Percentiles rank a stretch among this genome's conserved stretches.
phyloP scores from a whole-genome alignment of 2,329 filamentous ascomycete genomes.

The Aureobasidium pullulans region DNA sequence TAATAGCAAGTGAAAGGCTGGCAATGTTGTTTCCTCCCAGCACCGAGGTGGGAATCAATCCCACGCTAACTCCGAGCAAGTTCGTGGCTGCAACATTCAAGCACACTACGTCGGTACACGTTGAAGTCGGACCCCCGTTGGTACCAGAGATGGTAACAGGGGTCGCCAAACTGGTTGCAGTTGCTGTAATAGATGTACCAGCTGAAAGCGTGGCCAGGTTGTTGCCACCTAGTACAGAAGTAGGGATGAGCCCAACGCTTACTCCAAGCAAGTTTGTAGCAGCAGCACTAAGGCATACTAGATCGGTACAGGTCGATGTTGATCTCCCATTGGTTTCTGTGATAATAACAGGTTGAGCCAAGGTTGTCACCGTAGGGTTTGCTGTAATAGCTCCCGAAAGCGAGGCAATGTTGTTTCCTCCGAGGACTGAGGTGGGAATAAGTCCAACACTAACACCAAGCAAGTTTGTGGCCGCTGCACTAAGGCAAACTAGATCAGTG shows the following conservation, averaged over 20 bases:
- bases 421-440: not conserved
- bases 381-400: not conserved
- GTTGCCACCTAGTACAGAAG: not conserved
- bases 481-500: not conserved
- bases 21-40: not conserved
- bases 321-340: not conserved
- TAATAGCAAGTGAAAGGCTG: not conserved
- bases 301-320: slow-evolving; percentile 1
- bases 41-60: not conserved
- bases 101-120: not conserved
- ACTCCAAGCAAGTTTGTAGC: not conserved
- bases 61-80: not conserved
- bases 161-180: not conserved
- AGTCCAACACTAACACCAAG: not conserved
- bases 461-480: not conserved
- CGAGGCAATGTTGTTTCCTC: not conserved
- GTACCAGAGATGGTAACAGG: not conserved
- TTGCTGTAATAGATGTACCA: not conserved
- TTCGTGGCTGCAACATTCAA: not conserved
- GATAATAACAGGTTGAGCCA: not conserved
- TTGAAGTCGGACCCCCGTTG: not conserved
- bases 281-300: not conserved
- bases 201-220: not conserved
- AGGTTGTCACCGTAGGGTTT: not conserved
- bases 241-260: not conserved